Base-by-base conservation (phyloP, 441 rosid genomes). In the Monsonia emarginata region DNA sequence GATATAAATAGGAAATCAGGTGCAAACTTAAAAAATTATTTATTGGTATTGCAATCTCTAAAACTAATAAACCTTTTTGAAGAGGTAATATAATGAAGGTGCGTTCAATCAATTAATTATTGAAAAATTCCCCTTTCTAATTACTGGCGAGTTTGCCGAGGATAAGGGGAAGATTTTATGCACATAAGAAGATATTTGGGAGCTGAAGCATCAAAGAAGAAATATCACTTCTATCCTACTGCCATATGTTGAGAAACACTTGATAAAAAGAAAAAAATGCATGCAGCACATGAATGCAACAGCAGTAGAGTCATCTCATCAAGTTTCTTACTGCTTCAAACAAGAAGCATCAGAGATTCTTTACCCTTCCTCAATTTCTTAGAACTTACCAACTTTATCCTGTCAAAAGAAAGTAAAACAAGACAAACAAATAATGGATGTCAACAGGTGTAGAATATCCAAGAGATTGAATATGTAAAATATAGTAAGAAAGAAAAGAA, bases 321-420 rank as follows among this genome's bases (percentile, higher is more conserved):
- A 72, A 67, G 28, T 27, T 74, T 63, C 69, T 65, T 65, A 64
- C 64, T 60, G 66, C 75, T 78, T 72, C 75, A 76, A 66, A 11
- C 50, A 72, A 36, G 63, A 63, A 27, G 72, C 73, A 71, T 65
- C 30, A 58, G 66, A 76, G 65, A 67, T 70, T 64, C 79, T 74
- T 71, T 81, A 70, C 42, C 75, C 54, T 79, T 69, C 76, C 0
- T 65, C 70, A 75, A 73, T 74, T 77, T 61, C 71, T 74, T 52
- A 61, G 42, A 70, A 85, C 96, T 87, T 88, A 90, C 97, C 96
- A 73, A 88, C 91, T 90, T 93, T 90, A 81, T 90, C 96, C 95
- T 93, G 96, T 73, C 65, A 71, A 78, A 70, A 66, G 46, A 74
- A 72, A 74, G 67, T 25, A 26, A 46, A 61, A 28, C 64, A 63